These are phyloP conservation scores for Cutaneotrichosporon dermatis DNA, from an alignment of 1,284 basidiomycete species.

Conservation along the genomic window DNA sequence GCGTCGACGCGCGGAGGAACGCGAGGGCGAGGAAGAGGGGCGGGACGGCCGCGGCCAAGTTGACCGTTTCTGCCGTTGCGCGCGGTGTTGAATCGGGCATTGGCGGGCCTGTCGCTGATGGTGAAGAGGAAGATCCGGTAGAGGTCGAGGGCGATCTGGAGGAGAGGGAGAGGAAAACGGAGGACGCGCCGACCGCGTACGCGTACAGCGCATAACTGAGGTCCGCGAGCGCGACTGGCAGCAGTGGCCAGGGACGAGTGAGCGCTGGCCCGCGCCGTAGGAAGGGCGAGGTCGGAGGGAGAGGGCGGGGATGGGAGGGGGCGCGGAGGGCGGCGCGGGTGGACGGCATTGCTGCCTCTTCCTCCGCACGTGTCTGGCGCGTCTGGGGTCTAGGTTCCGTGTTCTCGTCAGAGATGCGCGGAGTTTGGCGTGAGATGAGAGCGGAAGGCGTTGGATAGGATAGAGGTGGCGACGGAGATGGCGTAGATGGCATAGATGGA, in stretches of 20 bases:
- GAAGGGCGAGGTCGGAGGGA: not conserved
- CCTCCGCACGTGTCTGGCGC: too few species aligned
- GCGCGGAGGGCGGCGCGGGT: too few species aligned
- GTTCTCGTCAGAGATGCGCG: too few species aligned
- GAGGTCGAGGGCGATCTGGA: not conserved
- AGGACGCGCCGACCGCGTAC: not conserved
- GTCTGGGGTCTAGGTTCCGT: too few species aligned
- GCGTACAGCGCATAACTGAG: constrained; percentile 1
- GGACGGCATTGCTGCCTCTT: too few species aligned
- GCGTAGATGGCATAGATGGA: not conserved
- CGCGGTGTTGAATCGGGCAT: not conserved
- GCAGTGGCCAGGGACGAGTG: constrained; percentile 9
- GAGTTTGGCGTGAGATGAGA: not conserved
- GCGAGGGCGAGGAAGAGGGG: constrained; percentile 1
- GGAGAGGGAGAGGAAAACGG: not conserved
- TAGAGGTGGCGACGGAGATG: not conserved
- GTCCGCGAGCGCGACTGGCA: constrained; percentile 10
- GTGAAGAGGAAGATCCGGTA: not conserved
- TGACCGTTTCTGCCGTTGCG: too few species aligned
- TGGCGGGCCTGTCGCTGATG: not conserved
- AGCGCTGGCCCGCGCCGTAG: not conserved
- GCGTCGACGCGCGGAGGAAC: not conserved
- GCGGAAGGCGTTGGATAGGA: not conserved
- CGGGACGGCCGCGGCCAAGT: not conserved
- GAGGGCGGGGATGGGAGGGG: not conserved